A percentile compares a stretch with the other conserved stretches of the same genome.
Conservation (phyloP, 768 basidiomycete genomes). For the Leccinum broughii region DNA sequence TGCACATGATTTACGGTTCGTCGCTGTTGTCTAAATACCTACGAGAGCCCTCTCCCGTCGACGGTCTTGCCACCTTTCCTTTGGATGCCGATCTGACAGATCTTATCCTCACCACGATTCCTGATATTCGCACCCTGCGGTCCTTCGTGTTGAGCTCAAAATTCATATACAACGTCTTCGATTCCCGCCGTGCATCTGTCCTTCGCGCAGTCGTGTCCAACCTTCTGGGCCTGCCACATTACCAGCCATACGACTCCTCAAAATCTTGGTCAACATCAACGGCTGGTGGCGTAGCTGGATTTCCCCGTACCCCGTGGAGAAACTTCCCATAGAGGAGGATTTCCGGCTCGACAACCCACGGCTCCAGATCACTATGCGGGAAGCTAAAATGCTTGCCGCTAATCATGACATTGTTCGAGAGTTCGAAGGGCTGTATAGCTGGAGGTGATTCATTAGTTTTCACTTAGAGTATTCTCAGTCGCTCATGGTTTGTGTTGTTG, state of each 20-base stretch:
- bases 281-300: neutral
- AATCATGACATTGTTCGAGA: too few relatives aligned
- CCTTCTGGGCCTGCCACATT: neutral
- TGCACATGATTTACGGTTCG: too few relatives aligned
- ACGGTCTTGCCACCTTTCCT: neutral
- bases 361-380: neutral
- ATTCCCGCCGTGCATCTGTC: neutral
- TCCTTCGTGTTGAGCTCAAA: neutral
- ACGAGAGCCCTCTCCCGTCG: neutral
- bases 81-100: neutral
- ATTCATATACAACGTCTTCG: neutral
- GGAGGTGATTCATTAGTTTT: too few relatives aligned
- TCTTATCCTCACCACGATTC: neutral
- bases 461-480: too few relatives aligned
- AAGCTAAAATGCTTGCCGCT: neutral
- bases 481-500: too few relatives aligned
- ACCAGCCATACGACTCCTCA: neutral
- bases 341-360: neutral
- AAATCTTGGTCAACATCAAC: neutral
- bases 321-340: neutral
- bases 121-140: neutral
- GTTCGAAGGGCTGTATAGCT: too few relatives aligned
- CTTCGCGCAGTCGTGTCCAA: neutral
- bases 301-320: neutral
- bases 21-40: too few relatives aligned